phyloP scores from a whole-genome alignment of 345 rosid genomes.

The Aegle marmelos region DNA sequence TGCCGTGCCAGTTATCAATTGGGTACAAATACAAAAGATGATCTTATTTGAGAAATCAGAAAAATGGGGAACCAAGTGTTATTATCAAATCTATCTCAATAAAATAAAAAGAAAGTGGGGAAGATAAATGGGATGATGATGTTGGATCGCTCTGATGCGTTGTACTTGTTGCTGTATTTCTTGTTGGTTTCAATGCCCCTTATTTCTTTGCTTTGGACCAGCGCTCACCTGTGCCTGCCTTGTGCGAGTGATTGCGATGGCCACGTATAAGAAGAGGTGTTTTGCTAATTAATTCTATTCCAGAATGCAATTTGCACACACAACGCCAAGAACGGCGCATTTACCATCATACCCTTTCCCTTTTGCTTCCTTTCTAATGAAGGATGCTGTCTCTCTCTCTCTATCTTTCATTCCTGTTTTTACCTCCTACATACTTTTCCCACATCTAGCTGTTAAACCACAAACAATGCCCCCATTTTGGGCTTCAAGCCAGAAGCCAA shows the following conservation, averaged over 20 bases:
- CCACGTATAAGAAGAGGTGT: background rate
- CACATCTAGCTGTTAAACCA: background rate
- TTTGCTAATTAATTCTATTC: too few relatives aligned
- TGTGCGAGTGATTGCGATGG: background rate
- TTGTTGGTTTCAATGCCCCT: slow-evolving; percentile 16
- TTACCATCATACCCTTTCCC: slow-evolving; percentile 18
- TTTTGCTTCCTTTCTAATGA: slow-evolving; percentile 5
- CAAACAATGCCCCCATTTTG: slow-evolving; percentile 2
- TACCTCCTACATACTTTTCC: background rate
- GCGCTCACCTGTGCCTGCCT: too few relatives aligned
- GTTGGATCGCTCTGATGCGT: background rate
- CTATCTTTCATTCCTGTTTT: background rate
- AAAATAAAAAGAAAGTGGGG: slow-evolving; percentile 5
- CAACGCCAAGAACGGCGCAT: background rate
- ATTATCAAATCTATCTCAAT: background rate
- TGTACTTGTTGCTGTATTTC: too few relatives aligned
- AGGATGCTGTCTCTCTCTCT: slow-evolving; percentile 5
- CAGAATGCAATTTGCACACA: background rate
- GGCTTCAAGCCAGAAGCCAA: slow-evolving; percentile 10
- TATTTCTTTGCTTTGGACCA: slow-evolving; percentile 18
- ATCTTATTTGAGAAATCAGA: too few relatives aligned
- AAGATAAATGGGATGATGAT: slow-evolving; percentile 32
- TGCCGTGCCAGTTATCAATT: background rate
- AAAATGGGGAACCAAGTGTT: background rate
- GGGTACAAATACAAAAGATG: too few relatives aligned